These are phyloP conservation scores for Stachybotrys elegans DNA, from an alignment of 2,329 filamentous ascomycete genomes.

Conservation along the genomic window DNA sequence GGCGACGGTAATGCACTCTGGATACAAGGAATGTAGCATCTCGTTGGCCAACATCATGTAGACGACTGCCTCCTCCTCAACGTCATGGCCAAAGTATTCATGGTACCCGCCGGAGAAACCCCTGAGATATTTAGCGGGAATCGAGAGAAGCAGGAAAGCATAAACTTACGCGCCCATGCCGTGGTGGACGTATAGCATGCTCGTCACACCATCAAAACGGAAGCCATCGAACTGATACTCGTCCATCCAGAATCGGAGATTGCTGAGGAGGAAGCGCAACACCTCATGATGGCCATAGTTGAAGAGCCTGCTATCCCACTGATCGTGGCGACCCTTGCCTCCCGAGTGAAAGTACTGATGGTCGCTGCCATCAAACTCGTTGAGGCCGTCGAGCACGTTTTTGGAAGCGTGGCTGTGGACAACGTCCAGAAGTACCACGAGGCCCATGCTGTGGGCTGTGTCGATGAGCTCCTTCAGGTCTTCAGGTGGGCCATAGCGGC, in stretches of 20 bases:
- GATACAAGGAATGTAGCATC: constrained; percentile 87
- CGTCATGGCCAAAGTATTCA: constrained; percentile 86
- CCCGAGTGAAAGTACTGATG: constrained; percentile 95
- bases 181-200: constrained; percentile 95
- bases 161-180: constrained; percentile 84
- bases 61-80: constrained; percentile 89
- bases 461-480: constrained; percentile 96
- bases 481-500: constrained; percentile 87
- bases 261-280: constrained; percentile 89
- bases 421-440: constrained; percentile 88
- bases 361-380: constrained; percentile 92
- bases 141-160: background rate
- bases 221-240: constrained; percentile 97
- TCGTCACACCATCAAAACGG: constrained; percentile 95
- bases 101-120: constrained; percentile 98
- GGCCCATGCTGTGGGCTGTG: constrained; percentile 84
- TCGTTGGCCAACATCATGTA: constrained; percentile 97
- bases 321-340: constrained; percentile 75
- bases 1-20: constrained; percentile 82
- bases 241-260: constrained; percentile 98
- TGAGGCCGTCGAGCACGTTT: constrained; percentile 91
- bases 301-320: constrained; percentile 96
- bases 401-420: constrained; percentile 98
- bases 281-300: constrained; percentile 97
- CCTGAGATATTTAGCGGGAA: constrained; percentile 34